Evolutionary conservation across 371 early-diverging fungal genomes (phyloP).

Genomic region (Blakeslea trispora): DNA sequence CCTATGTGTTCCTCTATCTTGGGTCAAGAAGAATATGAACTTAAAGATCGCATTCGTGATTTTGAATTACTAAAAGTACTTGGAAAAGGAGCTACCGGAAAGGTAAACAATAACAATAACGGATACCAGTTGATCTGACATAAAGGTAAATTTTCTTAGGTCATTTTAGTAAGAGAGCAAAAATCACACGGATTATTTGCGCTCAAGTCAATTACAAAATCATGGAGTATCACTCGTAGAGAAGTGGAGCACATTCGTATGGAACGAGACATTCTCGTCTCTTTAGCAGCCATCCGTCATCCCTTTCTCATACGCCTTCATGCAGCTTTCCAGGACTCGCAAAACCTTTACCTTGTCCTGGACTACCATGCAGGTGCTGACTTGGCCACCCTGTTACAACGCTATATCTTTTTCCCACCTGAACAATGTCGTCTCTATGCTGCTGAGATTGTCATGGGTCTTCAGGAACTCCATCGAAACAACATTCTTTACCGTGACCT

Average conservation of each 20-base stretch:
- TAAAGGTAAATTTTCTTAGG: slow-evolving; percentile 16
- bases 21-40: neutral
- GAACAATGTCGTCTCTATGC: slow-evolving; percentile 67
- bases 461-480: slow-evolving; percentile 78
- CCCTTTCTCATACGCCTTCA: slow-evolving; percentile 94
- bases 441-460: slow-evolving; percentile 76
- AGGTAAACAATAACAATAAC: slow-evolving; percentile 26
- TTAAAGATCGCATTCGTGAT: slow-evolving; percentile 34
- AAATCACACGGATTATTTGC: slow-evolving; percentile 75
- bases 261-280: slow-evolving; percentile 51
- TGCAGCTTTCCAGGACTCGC: slow-evolving; percentile 89
- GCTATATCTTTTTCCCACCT: slow-evolving; percentile 33
- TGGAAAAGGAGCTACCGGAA: slow-evolving; percentile 64
- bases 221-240: slow-evolving; percentile 80
- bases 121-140: slow-evolving; percentile 1
- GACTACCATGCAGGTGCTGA: slow-evolving; percentile 80
- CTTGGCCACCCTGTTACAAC: slow-evolving; percentile 61
- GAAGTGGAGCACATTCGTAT: slow-evolving; percentile 74
- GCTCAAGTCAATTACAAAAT: slow-evolving; percentile 95
- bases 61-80: slow-evolving; percentile 58
- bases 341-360: slow-evolving; percentile 92
- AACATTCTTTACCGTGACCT: slow-evolving; percentile 77
- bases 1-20: slow-evolving; percentile 5
- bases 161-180: slow-evolving; percentile 83
- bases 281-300: slow-evolving; percentile 56